These are phyloP conservation scores for Schizosaccharomyces japonicus DNA, from an alignment of 805 yeast genomes.

Conservation along the genomic window DNA sequence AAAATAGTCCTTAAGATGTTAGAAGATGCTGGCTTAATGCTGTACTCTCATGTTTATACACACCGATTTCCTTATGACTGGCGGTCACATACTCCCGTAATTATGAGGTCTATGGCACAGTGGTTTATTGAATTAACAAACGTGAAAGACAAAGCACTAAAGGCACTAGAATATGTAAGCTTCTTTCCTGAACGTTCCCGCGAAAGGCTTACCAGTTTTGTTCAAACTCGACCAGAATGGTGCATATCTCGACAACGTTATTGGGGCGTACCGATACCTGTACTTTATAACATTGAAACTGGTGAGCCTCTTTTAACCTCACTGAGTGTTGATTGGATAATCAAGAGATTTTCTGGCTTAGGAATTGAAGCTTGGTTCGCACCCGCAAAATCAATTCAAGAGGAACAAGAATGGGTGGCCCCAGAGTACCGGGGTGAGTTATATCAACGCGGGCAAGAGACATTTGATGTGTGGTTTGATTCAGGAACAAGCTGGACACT, in stretches of 20 bases:
- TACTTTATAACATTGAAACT: conserved; percentile 35
- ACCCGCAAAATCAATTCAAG: conserved; percentile 22
- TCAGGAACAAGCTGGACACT: conserved; percentile 82
- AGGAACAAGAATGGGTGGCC: conserved; percentile 46
- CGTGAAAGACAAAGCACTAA: conserved; percentile 38
- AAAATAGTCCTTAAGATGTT: conserved; percentile 23
- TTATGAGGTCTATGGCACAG: conserved; percentile 84
- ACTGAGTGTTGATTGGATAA: conserved; percentile 32
- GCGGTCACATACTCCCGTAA: conserved; percentile 89
- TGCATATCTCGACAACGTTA: conserved; percentile 86
- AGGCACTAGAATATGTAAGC: conserved; percentile 35
- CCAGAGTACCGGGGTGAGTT: conserved; percentile 22
- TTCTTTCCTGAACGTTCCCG: conserved; percentile 56
- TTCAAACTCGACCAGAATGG: conserved; percentile 73
- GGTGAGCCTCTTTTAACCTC: conserved; percentile 41
- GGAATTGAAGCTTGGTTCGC: conserved; percentile 74
- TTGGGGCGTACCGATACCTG: conserved; percentile 98
- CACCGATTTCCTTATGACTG: conserved; percentile 95
- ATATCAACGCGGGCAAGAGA: conserved; percentile 52
- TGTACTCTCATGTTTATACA: conserved; percentile 26
- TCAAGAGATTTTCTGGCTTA: conserved; percentile 26
- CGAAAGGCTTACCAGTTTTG: conserved; percentile 47
- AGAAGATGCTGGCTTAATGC: conserved; percentile 22
- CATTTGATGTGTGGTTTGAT: conserved; percentile 98
- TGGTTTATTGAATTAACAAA: conserved; percentile 78